A percentile compares a stretch with the other conserved stretches of the same genome.
Evolutionary conservation across 2,329 filamentous ascomycete species (phyloP).

Genomic region (Emmonsiellopsis sp.): DNA sequence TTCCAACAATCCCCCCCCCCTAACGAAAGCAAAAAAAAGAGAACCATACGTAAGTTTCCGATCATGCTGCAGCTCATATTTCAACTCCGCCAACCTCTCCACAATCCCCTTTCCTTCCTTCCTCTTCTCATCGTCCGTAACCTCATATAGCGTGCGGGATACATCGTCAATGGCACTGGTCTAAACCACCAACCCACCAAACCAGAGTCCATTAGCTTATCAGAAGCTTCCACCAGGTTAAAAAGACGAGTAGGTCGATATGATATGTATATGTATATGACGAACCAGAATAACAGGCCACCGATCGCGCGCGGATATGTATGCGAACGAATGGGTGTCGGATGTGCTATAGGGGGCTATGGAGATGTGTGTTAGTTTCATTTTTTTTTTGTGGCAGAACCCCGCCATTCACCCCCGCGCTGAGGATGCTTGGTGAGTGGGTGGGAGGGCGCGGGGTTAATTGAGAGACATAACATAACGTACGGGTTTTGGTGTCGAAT

Average conservation of each 20-base stretch:
- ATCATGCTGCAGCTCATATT: slow-evolving; percentile 93
- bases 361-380: slow-evolving; percentile 13
- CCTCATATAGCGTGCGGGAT: slow-evolving; percentile 49
- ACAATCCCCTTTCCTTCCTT: slow-evolving; percentile 82
- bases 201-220: neutral
- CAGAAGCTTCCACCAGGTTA: neutral
- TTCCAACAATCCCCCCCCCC: neutral
- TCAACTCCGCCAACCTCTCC: slow-evolving; percentile 67
- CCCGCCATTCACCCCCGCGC: slow-evolving; percentile 3
- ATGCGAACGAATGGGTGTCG: slow-evolving; percentile 80
- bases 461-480: slow-evolving; percentile 29
- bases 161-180: slow-evolving; percentile 90
- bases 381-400: neutral
- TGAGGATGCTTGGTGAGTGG: neutral
- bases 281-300: slow-evolving; percentile 89
- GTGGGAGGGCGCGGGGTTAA: neutral
- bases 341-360: slow-evolving; percentile 67
- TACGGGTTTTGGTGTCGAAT: slow-evolving; percentile 64
- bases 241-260: too few species aligned
- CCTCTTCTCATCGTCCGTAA: slow-evolving; percentile 51
- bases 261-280: slow-evolving; percentile 2
- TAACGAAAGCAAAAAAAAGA: neutral
- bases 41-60: slow-evolving; percentile 59
- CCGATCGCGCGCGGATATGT: slow-evolving; percentile 70
- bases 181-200: slow-evolving; percentile 35